These are phyloP conservation scores for Trifolium dubium DNA, from an alignment of 306 rosid species.

Conservation along the genomic window DNA sequence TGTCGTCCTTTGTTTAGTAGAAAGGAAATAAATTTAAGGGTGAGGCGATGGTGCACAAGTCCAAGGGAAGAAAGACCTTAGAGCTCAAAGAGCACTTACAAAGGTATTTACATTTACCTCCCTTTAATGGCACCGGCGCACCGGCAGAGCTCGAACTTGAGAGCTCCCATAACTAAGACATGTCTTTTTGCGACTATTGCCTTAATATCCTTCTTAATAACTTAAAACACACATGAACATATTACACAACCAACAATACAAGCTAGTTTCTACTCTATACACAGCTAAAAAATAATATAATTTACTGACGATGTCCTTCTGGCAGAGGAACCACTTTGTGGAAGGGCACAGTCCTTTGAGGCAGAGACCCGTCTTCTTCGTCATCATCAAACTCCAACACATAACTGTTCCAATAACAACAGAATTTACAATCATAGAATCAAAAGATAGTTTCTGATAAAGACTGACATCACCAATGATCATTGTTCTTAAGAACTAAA, in stretches of 20 bases:
- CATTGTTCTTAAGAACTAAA: not conserved
- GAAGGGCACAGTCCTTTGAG: conserved; percentile 90
- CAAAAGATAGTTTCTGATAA: conserved; percentile 1
- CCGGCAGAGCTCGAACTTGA: too few relatives aligned
- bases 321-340: conserved; percentile 91
- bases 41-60: too few relatives aligned
- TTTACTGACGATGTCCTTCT: conserved; percentile 93
- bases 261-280: conserved; percentile 45
- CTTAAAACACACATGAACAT: conserved; percentile 23
- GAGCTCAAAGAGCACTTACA: too few relatives aligned
- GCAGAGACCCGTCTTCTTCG: conserved; percentile 96
- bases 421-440: conserved; percentile 28
- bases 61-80: too few relatives aligned
- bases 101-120: too few relatives aligned
- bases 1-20: too few relatives aligned
- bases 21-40: too few relatives aligned
- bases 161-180: too few relatives aligned
- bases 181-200: too few relatives aligned
- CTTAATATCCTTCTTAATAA: not conserved
- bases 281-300: conserved; percentile 38
- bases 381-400: conserved; percentile 94
- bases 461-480: not conserved
- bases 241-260: conserved; percentile 35
- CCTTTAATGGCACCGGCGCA: too few relatives aligned
- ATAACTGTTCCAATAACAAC: conserved; percentile 67